Conservation (phyloP, 192 early-diverging fungal species). For the Podochytrium sp. region DNA sequence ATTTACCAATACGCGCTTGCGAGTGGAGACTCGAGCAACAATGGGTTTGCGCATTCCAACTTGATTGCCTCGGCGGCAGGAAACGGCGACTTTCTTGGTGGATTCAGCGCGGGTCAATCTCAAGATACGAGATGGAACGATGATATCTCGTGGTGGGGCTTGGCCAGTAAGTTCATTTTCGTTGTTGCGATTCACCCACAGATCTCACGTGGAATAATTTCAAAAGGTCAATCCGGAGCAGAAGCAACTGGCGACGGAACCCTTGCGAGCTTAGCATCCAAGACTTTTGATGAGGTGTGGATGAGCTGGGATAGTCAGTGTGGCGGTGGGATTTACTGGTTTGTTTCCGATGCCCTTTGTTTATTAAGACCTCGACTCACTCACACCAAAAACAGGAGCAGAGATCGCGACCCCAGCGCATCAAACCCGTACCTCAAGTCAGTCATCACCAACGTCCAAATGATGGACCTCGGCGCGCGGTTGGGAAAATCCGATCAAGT, state of each 20-base stretch:
- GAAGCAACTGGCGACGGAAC: not conserved
- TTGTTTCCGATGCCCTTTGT: not conserved
- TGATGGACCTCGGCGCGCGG: slow-evolving; percentile 41
- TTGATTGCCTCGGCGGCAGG: not conserved
- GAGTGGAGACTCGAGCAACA: not conserved
- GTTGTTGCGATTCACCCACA: not conserved
- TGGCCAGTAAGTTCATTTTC: slow-evolving; percentile 8
- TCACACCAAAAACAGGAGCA: slow-evolving; percentile 12
- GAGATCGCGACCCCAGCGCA: slow-evolving; percentile 28
- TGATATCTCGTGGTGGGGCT: slow-evolving; percentile 44
- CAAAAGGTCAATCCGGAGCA: not conserved
- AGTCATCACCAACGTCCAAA: slow-evolving; percentile 50
- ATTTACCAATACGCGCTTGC: not conserved
- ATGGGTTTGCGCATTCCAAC: not conserved
- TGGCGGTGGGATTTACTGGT: slow-evolving; percentile 14
- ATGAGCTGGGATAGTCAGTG: slow-evolving; percentile 8
- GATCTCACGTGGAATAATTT: not conserved
- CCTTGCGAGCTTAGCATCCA: slow-evolving; percentile 13
- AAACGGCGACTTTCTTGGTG: slow-evolving; percentile 26
- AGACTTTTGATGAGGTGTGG: not conserved
- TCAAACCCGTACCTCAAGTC: slow-evolving; percentile 41
- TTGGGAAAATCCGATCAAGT: slow-evolving; percentile 37
- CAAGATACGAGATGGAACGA: slow-evolving; percentile 8
- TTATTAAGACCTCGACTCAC: too few species aligned
- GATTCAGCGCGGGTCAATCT: not conserved